A percentile compares a stretch with the other conserved stretches of the same genome.
phyloP scores from a whole-genome alignment of 2,329 filamentous ascomycete species.

The Apiospora aurea region DNA sequence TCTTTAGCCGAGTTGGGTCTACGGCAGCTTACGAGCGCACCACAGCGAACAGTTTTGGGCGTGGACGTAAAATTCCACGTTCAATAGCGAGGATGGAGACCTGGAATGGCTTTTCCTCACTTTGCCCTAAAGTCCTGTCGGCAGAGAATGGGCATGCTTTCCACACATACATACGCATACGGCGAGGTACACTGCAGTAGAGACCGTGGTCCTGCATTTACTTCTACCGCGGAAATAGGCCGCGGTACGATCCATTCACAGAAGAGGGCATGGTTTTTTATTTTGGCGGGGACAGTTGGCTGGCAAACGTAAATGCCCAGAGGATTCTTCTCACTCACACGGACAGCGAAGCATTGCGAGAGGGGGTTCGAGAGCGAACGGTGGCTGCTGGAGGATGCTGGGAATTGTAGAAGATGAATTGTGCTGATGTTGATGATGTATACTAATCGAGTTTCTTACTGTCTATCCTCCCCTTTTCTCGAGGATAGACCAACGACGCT shows the following conservation, averaged over 20 bases:
- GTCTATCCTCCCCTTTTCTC: conserved; percentile 2
- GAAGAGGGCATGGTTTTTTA: neutral
- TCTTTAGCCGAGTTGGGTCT: conserved; percentile 21
- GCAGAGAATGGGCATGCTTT: conserved; percentile 20
- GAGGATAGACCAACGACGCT: neutral
- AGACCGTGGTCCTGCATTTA: neutral
- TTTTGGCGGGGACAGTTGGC: neutral
- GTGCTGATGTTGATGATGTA: conserved; percentile 9
- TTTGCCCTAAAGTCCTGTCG: conserved; percentile 20
- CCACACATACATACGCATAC: conserved; percentile 3
- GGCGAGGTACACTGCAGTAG: neutral
- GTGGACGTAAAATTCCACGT: conserved; percentile 21
- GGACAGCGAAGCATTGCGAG: neutral
- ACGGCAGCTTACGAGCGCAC: conserved; percentile 11
- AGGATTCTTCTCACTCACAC: neutral
- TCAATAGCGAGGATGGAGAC: conserved; percentile 8
- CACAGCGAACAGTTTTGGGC: conserved; percentile 10
- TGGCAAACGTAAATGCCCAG: conserved; percentile 1
- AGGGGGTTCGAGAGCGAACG: neutral
- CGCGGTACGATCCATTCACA: conserved; percentile 1
- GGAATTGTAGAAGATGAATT: conserved; percentile 9
- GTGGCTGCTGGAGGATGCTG: neutral
- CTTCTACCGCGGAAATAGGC: neutral
- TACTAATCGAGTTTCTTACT: conserved; percentile 17
- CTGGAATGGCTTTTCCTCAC: conserved; percentile 23